phyloP scores from a whole-genome alignment of 176 grass and related monocot genomes.

The Raddia guianensis region DNA sequence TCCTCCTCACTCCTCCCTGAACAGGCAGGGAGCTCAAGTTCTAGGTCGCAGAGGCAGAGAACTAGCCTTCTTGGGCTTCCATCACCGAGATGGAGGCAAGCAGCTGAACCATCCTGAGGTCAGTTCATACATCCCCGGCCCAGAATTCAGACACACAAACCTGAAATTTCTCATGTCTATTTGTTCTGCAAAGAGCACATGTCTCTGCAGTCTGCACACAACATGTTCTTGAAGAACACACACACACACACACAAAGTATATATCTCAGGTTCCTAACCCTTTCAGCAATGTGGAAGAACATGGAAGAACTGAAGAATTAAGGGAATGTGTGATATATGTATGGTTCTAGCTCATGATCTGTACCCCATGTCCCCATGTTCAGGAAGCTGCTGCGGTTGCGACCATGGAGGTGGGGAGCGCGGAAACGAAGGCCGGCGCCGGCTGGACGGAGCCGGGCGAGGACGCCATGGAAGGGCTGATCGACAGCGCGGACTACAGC shows the following conservation, averaged over 20 bases:
- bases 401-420: neutral
- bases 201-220: neutral
- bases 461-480: slow-evolving; percentile 27
- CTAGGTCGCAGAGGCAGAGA: slow-evolving; percentile 53
- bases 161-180: neutral
- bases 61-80: neutral
- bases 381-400: slow-evolving; percentile 12
- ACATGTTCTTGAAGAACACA: neutral
- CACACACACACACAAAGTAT: neutral
- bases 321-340: neutral
- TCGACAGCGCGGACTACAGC: slow-evolving; percentile 53
- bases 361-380: neutral
- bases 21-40: neutral
- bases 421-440: neutral
- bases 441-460: neutral
- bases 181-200: neutral
- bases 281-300: neutral
- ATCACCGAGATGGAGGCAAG: slow-evolving; percentile 20
- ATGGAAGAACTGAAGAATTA: neutral
- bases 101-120: slow-evolving; percentile 34
- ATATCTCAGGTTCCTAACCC: too few relatives aligned
- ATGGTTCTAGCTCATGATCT: neutral
- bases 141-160: neutral
- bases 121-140: neutral
- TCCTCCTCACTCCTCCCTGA: neutral